phyloP scores from a whole-genome alignment of 768 basidiomycete genomes.

The Suillus plorans region DNA sequence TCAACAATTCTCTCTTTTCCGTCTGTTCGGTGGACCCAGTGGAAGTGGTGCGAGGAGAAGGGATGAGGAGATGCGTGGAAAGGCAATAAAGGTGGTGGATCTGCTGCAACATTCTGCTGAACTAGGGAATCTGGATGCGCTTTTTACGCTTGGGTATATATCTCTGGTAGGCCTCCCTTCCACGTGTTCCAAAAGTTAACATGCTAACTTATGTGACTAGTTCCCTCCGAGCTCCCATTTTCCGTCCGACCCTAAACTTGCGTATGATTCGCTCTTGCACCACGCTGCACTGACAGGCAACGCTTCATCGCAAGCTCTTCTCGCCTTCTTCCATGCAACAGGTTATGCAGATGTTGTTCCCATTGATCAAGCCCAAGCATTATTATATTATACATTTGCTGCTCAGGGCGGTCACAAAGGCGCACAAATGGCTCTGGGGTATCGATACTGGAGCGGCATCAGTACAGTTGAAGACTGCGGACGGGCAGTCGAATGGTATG shows the following conservation, averaged over 20 bases:
- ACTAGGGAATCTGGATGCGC: slow-evolving; percentile 71
- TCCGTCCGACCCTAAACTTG: slow-evolving; percentile 55
- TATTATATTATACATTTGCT: slow-evolving; percentile 92
- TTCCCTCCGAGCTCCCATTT: slow-evolving; percentile 76
- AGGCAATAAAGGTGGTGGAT: slow-evolving; percentile 81
- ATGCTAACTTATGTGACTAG: slow-evolving; percentile 33
- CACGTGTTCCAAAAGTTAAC: not conserved
- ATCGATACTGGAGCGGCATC: slow-evolving; percentile 95
- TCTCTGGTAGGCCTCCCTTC: slow-evolving; percentile 54
- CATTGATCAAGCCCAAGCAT: slow-evolving; percentile 76
- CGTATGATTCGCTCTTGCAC: slow-evolving; percentile 58
- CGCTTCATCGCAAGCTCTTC: slow-evolving; percentile 79
- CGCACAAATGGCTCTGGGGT: slow-evolving; percentile 91
- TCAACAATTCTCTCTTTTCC: slow-evolving; percentile 52
- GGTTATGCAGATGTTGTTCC: slow-evolving; percentile 70
- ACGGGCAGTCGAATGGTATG: slow-evolving; percentile 85
- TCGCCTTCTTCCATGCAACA: slow-evolving; percentile 88
- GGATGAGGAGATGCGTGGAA: slow-evolving; percentile 68
- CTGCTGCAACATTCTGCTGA: slow-evolving; percentile 80
- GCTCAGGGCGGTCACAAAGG: slow-evolving; percentile 85
- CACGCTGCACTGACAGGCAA: slow-evolving; percentile 77
- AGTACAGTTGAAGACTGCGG: slow-evolving; percentile 86
- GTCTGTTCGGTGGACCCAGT: slow-evolving; percentile 41
- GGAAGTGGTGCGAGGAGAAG: slow-evolving; percentile 43
- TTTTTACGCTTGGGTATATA: slow-evolving; percentile 65